These are phyloP conservation scores for Polymyxa betae DNA, from an alignment of 208 protist genomes.

Conservation along the genomic window DNA sequence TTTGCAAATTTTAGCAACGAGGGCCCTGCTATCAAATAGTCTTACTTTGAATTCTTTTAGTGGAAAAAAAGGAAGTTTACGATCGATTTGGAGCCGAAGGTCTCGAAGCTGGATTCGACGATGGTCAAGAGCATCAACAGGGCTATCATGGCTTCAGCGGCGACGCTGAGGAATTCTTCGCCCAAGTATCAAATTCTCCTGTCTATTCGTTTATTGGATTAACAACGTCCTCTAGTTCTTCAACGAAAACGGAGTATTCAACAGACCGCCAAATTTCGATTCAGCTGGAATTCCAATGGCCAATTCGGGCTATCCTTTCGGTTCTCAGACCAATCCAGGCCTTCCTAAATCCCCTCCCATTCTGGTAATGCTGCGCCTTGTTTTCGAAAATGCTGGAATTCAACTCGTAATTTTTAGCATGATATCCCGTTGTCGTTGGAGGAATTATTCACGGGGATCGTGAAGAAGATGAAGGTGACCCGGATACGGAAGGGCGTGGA, in stretches of 20 bases:
- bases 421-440: slow-evolving; percentile 45
- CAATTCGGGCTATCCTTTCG: background rate
- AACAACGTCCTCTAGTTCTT: slow-evolving; percentile 20
- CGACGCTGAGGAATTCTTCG: slow-evolving; percentile 47
- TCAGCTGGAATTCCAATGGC: background rate
- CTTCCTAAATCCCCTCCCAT: slow-evolving; percentile 19
- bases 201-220: background rate
- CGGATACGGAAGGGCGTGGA: slow-evolving; percentile 22
- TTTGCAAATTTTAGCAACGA: too few relatives aligned
- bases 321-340: background rate
- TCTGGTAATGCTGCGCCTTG: background rate
- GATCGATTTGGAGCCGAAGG: slow-evolving; percentile 39
- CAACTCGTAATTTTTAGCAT: background rate
- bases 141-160: slow-evolving; percentile 30
- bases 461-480: slow-evolving; percentile 44
- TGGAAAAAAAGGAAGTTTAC: slow-evolving; percentile 50
- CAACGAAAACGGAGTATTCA: slow-evolving; percentile 12
- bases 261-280: background rate
- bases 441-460: background rate
- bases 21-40: too few relatives aligned
- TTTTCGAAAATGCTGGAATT: background rate
- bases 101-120: slow-evolving; percentile 11
- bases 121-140: background rate
- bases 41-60: too few relatives aligned
- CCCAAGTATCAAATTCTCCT: background rate